A percentile compares a stretch with the other conserved stretches of the same genome.
Evolutionary conservation across 2,329 filamentous ascomycete species (phyloP).

Genomic region (Lomentospora prolificans): DNA sequence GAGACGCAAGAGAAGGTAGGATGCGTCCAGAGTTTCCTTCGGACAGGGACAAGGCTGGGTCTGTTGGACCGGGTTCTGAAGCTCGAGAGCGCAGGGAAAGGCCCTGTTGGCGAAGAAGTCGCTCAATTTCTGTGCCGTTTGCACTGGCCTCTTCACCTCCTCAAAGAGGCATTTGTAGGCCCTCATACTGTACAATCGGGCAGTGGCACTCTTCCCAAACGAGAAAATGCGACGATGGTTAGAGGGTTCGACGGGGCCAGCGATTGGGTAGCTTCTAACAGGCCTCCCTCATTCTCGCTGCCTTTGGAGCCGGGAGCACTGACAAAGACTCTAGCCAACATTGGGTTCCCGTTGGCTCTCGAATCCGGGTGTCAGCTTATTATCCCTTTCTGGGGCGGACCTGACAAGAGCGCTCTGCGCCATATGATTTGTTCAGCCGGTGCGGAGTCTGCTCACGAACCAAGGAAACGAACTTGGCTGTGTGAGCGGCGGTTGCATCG

Average conservation of each 20-base stretch:
- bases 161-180: not conserved
- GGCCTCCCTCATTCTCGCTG: not conserved
- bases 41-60: not conserved
- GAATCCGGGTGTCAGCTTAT: conserved; percentile 1
- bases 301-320: not conserved
- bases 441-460: not conserved
- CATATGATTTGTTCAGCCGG: not conserved
- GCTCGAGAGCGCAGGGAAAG: not conserved
- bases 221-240: conserved; percentile 1
- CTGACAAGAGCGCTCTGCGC: not conserved
- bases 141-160: not conserved
- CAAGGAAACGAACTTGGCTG: not conserved
- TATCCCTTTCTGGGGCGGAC: not conserved
- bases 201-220: not conserved
- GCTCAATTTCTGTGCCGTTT: conserved; percentile 1
- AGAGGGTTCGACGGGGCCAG: not conserved
- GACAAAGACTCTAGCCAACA: not conserved
- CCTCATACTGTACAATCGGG: not conserved
- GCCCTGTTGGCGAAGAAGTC: not conserved
- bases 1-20: not conserved
- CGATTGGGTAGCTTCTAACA: not conserved
- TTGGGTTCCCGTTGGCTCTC: not conserved
- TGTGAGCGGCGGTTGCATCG: not conserved
- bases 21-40: not conserved
- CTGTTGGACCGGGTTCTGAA: not conserved